Conservation (phyloP, 2,329 filamentous ascomycete species). For the Pseudogymnoascus sp. region DNA sequence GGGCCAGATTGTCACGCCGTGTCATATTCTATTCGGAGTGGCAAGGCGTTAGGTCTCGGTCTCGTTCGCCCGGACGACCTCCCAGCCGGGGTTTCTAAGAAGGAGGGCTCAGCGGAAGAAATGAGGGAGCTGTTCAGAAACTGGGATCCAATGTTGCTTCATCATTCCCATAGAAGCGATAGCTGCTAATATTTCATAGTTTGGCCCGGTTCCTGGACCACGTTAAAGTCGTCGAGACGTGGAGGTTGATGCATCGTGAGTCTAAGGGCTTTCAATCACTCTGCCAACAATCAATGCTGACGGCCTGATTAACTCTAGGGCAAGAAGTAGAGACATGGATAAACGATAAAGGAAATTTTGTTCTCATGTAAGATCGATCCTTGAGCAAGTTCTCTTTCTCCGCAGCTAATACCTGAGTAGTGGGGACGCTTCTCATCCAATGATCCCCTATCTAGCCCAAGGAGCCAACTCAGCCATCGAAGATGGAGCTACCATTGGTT, state of each 20-base stretch:
- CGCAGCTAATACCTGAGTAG: conserved; percentile 19
- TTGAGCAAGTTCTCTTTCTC: background rate
- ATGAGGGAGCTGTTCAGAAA: conserved; percentile 52
- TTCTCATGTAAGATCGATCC: conserved; percentile 2
- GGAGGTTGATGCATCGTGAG: conserved; percentile 52
- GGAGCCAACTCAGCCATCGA: conserved; percentile 63
- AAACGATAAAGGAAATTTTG: conserved; percentile 20
- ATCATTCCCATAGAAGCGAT: background rate
- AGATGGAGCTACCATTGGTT: conserved; percentile 59
- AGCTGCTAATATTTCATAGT: background rate
- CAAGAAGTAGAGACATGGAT: conserved; percentile 17
- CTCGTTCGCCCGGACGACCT: conserved; percentile 59
- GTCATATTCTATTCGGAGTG: conserved; percentile 53
- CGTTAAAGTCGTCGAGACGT: conserved; percentile 58
- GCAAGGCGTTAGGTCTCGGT: conserved; percentile 59
- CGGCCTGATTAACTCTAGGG: conserved; percentile 31
- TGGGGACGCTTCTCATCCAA: conserved; percentile 58
- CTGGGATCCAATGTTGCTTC: conserved; percentile 54
- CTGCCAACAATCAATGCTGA: too few relatives aligned
- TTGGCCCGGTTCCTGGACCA: conserved; percentile 37
- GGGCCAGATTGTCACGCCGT: conserved; percentile 57
- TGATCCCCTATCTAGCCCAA: conserved; percentile 58
- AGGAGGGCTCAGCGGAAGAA: conserved; percentile 50
- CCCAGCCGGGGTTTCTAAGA: conserved; percentile 44
- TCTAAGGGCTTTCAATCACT: background rate